phyloP scores from a whole-genome alignment of 305 asterid genomes.

The Plantago rigida region DNA sequence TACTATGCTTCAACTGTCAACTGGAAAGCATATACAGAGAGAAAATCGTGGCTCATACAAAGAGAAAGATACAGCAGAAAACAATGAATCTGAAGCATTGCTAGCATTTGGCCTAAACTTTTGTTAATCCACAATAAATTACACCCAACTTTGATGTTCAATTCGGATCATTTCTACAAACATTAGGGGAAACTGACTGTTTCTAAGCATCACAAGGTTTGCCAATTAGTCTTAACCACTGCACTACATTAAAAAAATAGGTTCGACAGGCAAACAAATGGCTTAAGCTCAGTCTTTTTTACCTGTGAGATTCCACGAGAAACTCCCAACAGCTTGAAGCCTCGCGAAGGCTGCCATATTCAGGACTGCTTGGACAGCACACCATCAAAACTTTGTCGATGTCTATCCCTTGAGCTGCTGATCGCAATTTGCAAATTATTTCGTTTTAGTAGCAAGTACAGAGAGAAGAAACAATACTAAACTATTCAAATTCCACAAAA shows the following conservation, averaged over 20 bases:
- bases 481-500: no score
- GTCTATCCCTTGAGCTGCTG: slow-evolving; percentile 19
- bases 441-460: no score
- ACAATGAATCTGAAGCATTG: no score
- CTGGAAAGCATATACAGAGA: slow-evolving; percentile 13
- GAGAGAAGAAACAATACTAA: no score
- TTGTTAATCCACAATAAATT: background rate
- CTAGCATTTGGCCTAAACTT: no score
- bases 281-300: slow-evolving; percentile 21
- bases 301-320: slow-evolving; percentile 41
- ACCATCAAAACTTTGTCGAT: slow-evolving; percentile 43
- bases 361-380: slow-evolving; percentile 48
- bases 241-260: slow-evolving; percentile 5
- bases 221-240: no score
- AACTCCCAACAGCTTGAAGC: slow-evolving; percentile 33
- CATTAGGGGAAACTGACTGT: no score
- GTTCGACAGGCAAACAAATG: slow-evolving; percentile 18
- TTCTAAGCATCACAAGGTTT: no score
- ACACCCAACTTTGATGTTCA: slow-evolving; percentile 7
- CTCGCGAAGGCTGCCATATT: slow-evolving; percentile 64
- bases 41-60: background rate
- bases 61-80: slow-evolving; percentile 5
- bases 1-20: slow-evolving; percentile 14
- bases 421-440: no score
- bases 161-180: background rate